Evolutionary conservation across 495 filamentous ascomycete species (phyloP).

Genomic region (Penicillium turbatum): DNA sequence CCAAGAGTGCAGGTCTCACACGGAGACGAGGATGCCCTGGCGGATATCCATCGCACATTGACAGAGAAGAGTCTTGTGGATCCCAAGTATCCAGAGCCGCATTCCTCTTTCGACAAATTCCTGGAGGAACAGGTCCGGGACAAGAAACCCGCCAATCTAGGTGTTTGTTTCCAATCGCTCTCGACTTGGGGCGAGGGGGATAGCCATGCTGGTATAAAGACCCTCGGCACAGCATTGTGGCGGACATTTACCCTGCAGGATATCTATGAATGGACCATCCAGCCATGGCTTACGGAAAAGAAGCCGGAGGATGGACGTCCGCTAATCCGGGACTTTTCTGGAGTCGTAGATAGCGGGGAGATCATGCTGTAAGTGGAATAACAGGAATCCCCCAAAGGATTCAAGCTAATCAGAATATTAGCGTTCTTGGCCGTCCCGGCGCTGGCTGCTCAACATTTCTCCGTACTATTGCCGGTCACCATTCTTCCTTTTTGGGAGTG

Average conservation of each 20-base stretch:
- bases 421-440: slow-evolving; percentile 77
- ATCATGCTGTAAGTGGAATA: slow-evolving; percentile 54
- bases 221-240: slow-evolving; percentile 33
- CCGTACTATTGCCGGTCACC: slow-evolving; percentile 75
- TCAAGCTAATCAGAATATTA: slow-evolving; percentile 5
- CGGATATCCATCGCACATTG: slow-evolving; percentile 33
- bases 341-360: slow-evolving; percentile 65
- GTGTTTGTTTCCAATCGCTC: slow-evolving; percentile 36
- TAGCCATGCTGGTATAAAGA: slow-evolving; percentile 32
- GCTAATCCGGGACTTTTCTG: slow-evolving; percentile 57
- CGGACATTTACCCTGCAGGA: slow-evolving; percentile 35
- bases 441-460: slow-evolving; percentile 86
- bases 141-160: slow-evolving; percentile 32
- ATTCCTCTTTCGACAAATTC: slow-evolving; percentile 38
- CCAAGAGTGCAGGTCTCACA: slow-evolving; percentile 31
- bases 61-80: slow-evolving; percentile 18
- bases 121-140: slow-evolving; percentile 32
- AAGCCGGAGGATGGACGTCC: slow-evolving; percentile 30
- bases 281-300: slow-evolving; percentile 31
- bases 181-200: slow-evolving; percentile 36
- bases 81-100: slow-evolving; percentile 31
- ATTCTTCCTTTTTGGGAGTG: slow-evolving; percentile 72
- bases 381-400: neutral
- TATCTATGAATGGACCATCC: slow-evolving; percentile 39
- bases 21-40: slow-evolving; percentile 34